A percentile compares a stretch with the other conserved stretches of the same genome.
Evolutionary conservation across 1,284 basidiomycete genomes (phyloP).

Genomic region (Omphalotus olearius): DNA sequence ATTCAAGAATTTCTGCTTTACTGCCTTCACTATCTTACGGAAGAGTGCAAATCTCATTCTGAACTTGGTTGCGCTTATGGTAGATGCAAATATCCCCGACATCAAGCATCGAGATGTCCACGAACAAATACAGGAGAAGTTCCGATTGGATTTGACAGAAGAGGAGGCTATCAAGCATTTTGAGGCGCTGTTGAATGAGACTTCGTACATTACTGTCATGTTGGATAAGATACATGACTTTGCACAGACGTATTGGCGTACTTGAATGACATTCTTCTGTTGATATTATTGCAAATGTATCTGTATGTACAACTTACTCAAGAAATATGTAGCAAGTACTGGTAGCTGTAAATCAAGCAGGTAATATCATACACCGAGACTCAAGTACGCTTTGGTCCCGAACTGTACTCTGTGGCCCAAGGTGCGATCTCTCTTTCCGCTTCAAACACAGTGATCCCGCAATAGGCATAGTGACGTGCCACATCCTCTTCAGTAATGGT

Average conservation of each 20-base stretch:
- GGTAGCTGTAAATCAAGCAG: neutral
- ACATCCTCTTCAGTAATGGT: constrained; percentile 10
- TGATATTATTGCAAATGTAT: no score
- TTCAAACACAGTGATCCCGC: constrained; percentile 10
- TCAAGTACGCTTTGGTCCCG: neutral
- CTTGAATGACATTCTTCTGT: constrained; percentile 17
- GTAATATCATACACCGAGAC: neutral
- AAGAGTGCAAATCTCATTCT: constrained; percentile 98
- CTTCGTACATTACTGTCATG: constrained; percentile 90
- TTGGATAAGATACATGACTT: constrained; percentile 89
- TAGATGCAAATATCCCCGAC: constrained; percentile 96
- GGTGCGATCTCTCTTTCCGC: constrained; percentile 5
- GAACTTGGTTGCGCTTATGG: constrained; percentile 96
- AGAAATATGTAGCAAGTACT: neutral
- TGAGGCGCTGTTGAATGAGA: constrained; percentile 90
- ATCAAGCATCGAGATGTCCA: constrained; percentile 89
- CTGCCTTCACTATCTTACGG: constrained; percentile 91
- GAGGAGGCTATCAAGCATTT: constrained; percentile 98
- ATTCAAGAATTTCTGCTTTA: constrained; percentile 96
- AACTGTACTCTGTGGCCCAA: constrained; percentile 12
- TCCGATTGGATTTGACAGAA: constrained; percentile 88
- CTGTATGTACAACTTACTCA: no score
- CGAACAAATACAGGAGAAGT: constrained; percentile 94
- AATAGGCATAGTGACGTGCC: constrained; percentile 10
- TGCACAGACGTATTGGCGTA: constrained; percentile 76